phyloP scores from a whole-genome alignment of 2,329 filamentous ascomycete species.

The Fusarium sp. region DNA sequence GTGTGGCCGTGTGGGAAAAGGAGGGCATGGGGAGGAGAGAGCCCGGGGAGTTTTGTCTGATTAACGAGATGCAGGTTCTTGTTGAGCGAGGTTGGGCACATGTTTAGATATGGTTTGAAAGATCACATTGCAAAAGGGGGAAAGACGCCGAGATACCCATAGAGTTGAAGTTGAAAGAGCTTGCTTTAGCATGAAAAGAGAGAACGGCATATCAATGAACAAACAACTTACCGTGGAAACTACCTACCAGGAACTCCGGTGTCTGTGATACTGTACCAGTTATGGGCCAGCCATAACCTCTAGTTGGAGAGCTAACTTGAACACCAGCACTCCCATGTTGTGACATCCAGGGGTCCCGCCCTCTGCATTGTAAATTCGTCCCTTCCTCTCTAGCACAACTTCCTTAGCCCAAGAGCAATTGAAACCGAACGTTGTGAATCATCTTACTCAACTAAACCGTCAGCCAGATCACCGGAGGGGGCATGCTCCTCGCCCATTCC shows the following conservation, averaged over 20 bases:
- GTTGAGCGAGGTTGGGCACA: slow-evolving; percentile 70
- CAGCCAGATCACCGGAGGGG: not conserved
- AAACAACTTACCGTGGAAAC: not conserved
- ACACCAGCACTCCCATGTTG: no score
- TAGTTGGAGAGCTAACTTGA: not conserved
- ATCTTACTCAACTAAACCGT: not conserved
- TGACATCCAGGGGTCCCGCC: not conserved
- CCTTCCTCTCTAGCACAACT: not conserved
- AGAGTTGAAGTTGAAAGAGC: not conserved
- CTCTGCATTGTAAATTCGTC: not conserved
- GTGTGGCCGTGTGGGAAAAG: slow-evolving; percentile 56
- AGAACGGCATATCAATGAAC: not conserved
- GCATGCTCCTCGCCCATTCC: not conserved
- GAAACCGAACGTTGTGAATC: not conserved
- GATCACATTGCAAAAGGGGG: not conserved
- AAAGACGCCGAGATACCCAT: slow-evolving; percentile 30
- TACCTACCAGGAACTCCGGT: not conserved
- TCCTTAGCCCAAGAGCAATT: not conserved
- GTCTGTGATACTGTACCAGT: not conserved
- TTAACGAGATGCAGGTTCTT: slow-evolving; percentile 72
- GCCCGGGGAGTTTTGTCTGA: slow-evolving; percentile 64
- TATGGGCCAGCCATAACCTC: not conserved
- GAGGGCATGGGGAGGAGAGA: slow-evolving; percentile 55
- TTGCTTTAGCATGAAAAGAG: not conserved
- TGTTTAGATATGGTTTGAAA: slow-evolving; percentile 39